Evolutionary conservation across 306 rosid genomes (phyloP), one percentile per base, ranked within the genome.

Genomic region (Senna tora): DNA sequence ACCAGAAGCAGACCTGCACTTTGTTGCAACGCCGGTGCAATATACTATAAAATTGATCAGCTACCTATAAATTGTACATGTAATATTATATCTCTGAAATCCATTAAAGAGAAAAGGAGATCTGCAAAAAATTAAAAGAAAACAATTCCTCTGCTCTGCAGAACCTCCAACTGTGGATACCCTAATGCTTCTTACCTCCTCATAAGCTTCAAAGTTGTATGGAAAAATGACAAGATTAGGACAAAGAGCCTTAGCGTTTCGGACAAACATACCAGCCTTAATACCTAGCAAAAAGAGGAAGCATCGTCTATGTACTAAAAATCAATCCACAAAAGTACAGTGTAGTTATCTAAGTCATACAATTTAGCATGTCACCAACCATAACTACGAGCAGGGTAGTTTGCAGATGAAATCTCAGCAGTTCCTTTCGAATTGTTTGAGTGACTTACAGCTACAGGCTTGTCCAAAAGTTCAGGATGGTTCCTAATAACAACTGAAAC

Each of bases 391-490:
- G 98, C 98, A 54, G 97, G 97, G 80, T 93, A 93, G 79, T 93
- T 93, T 39, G 97, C 97, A 72, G 98, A 93, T 67, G 98, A 93
- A 83, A 93, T 89, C 85, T 91, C 98, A 80, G 97, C 83, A 51
- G 97, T 93, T 69, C 98, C 98, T 76, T 84, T 93, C 6, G 92
- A 82, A 82, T 81, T 91, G 78, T 89, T 87, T 30, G 98, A 93
- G 80, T 93, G 98, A 79, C 92, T 91, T 45, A 91, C 89, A 73
- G 97, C 98, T 72, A 93, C 88, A 64, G 98, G 97, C 85, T 84
- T 85, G 77, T 89, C 91, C 79, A 70, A 77, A 56, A 86, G 77
- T 76, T 89, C 89, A 67, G 86, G 94, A 47, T 52, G 71, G 74
- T 80, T 84, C 84, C 96, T 84, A 58, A 89, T 84, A 56, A 93